Percentiles rank a stretch among this genome's conserved stretches.
These are phyloP conservation scores for Oxyria digyna DNA, from an alignment of 148 eudicot species.

Conservation along the genomic window DNA sequence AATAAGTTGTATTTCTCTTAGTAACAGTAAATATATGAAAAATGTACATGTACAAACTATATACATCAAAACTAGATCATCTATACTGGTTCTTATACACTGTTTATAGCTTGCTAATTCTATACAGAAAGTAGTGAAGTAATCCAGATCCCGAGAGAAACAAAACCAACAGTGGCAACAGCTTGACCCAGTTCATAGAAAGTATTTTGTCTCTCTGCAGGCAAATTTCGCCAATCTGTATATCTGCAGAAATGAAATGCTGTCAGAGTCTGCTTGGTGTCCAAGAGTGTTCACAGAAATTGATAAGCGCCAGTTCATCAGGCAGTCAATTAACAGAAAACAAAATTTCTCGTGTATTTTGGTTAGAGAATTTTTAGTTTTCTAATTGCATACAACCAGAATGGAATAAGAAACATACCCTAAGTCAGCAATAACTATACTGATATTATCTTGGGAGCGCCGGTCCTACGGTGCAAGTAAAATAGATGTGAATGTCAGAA, in stretches of 20 bases:
- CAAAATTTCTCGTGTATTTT: background rate
- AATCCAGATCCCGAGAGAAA: constrained; percentile 73
- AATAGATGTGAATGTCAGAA: constrained; percentile 4
- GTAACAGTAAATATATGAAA: background rate
- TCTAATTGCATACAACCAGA: background rate
- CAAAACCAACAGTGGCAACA: constrained; percentile 52
- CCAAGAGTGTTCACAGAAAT: background rate
- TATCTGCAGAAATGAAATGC: constrained; percentile 24
- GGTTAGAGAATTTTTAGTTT: background rate
- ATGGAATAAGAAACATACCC: constrained; percentile 35
- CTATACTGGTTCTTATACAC: background rate
- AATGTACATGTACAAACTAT: constrained; percentile 13
- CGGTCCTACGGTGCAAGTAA: constrained; percentile 45
- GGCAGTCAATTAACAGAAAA: background rate
- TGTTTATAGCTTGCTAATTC: constrained; percentile 4
- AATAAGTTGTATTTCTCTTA: background rate
- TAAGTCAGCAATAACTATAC: constrained; percentile 73
- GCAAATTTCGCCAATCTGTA: constrained; percentile 61
- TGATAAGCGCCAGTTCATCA: background rate
- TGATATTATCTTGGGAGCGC: constrained; percentile 77
- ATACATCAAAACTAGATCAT: background rate
- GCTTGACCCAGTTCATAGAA: constrained; percentile 63
- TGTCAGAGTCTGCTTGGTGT: background rate
- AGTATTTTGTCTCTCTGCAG: constrained; percentile 33
- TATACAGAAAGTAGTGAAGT: constrained; percentile 34